Base-by-base conservation (phyloP, 2,329 filamentous ascomycete genomes). In the Cytospora schulzeri region DNA sequence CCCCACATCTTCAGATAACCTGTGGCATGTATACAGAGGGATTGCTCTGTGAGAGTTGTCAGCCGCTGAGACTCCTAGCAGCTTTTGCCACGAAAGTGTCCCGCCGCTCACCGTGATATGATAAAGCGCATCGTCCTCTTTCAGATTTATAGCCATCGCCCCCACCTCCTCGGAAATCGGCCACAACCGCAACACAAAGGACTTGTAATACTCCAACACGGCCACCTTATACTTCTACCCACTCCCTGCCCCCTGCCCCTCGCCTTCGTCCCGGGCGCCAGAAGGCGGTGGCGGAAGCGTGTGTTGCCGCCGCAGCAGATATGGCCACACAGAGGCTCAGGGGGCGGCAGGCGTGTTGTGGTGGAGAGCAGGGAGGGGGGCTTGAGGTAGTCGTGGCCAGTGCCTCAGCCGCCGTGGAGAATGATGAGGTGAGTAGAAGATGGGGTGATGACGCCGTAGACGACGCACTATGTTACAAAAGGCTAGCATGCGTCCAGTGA, bases 281-380 rank as follows among this genome's bases (percentile, higher is more conserved):
- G 33, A 35, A 35, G 33, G 33, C 33, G 33, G 5, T 35, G 6
- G 33, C 33, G 33, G 33, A 12, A 35, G 6, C 33, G 26, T 17
- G 57, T 59, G 57, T 78, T 82, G 17, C 70, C 70, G 11, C 81
- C 83, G 66, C 78, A 80, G 26, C 83, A 83, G 59, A 85, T 74
- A 66, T 85, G 83, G 68, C 86, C n/a, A n/a, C 83, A 70, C 85
- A 85, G 70, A 84, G 78, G 31, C 85, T 71, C 2, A 85, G 72
- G 0, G 83, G 80, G 8, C 57, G 57, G 8, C 45, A 45, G 8
- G 41, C 41, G 33, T 59, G 45, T n/a, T 29, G 45, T 50, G 45
- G 68, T 64, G 22, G 76, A 68, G 4, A 83, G 74, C 48, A 76
- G 72, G 0, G 70, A 71, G 29, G 84, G 72, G 0, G 76, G 73